Evolutionary conservation across 2,329 filamentous ascomycete species (phyloP).

Genomic region (Sclerotiophoma versabilis): DNA sequence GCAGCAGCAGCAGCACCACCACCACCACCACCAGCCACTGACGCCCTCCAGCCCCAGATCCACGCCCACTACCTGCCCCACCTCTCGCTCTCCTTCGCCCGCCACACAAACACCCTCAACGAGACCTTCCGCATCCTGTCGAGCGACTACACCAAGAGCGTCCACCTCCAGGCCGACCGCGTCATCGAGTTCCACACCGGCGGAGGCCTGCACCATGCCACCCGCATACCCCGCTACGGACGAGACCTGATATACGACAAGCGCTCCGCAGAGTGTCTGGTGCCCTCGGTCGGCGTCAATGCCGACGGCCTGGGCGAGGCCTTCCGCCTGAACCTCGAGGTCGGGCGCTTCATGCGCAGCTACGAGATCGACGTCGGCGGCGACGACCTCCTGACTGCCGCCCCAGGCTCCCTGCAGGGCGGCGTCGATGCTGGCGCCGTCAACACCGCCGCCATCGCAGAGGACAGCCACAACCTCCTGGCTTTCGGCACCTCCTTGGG

Average conservation of each 20-base stretch:
- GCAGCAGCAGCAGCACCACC: too few species aligned
- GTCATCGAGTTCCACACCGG: conserved; percentile 93
- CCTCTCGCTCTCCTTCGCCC: conserved; percentile 88
- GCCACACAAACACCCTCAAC: conserved; percentile 91
- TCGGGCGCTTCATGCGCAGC: conserved; percentile 91
- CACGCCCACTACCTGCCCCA: conserved; percentile 96
- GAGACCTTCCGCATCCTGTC: conserved; percentile 89
- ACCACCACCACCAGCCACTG: too few species aligned
- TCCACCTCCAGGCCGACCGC: conserved; percentile 92
- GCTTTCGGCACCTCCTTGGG: conserved; percentile 94
- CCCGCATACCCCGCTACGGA: conserved; percentile 91
- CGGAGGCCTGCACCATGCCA: conserved; percentile 84
- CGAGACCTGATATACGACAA: conserved; percentile 87
- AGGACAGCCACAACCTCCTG: conserved; percentile 85
- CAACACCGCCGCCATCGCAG: conserved; percentile 85
- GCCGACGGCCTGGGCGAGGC: conserved; percentile 88
- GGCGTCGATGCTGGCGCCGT: conserved; percentile 85
- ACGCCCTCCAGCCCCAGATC: conserved; percentile 86
- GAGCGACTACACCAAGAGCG: conserved; percentile 88
- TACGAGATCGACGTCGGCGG: conserved; percentile 90
- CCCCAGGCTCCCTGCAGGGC: conserved; percentile 81
- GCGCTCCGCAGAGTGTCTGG: conserved; percentile 80
- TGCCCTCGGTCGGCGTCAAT: conserved; percentile 89
- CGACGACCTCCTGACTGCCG: conserved; percentile 72
- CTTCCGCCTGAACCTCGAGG: conserved; percentile 88